Evolutionary conservation across 2,329 filamentous ascomycete species (phyloP).

Genomic region (Colletotrichum lini): DNA sequence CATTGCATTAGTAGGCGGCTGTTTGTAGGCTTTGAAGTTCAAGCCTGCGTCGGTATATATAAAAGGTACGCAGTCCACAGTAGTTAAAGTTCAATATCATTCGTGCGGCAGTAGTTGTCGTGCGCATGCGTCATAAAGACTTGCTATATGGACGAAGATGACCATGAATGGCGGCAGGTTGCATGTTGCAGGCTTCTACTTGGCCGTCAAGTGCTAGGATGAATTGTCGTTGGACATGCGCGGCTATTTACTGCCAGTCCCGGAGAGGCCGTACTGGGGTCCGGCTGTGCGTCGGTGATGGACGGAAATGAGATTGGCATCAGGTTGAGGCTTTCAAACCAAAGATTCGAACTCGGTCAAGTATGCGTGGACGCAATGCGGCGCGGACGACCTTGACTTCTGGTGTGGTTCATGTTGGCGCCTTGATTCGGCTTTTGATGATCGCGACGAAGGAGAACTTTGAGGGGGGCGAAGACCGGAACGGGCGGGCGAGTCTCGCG

Average conservation of each 20-base stretch:
- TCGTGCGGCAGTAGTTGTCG: neutral
- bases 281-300: neutral
- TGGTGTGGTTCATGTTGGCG: neutral
- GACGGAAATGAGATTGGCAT: neutral
- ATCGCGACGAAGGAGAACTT: neutral
- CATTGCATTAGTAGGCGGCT: conserved; percentile 20
- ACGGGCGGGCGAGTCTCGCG: neutral
- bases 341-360: neutral
- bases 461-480: neutral
- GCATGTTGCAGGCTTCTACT: neutral
- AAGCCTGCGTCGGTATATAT: conserved; percentile 21
- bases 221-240: neutral
- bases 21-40: conserved; percentile 20
- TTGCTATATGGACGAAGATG: neutral
- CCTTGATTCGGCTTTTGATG: neutral
- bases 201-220: too few species aligned
- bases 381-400: neutral
- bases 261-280: neutral
- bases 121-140: neutral
- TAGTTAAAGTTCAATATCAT: neutral
- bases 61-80: neutral
- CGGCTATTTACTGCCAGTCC: neutral
- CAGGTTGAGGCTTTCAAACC: neutral
- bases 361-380: neutral
- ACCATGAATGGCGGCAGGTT: neutral